Conservation (phyloP, 371 early-diverging fungal species). For the Polyrhizophydium stewartii region DNA sequence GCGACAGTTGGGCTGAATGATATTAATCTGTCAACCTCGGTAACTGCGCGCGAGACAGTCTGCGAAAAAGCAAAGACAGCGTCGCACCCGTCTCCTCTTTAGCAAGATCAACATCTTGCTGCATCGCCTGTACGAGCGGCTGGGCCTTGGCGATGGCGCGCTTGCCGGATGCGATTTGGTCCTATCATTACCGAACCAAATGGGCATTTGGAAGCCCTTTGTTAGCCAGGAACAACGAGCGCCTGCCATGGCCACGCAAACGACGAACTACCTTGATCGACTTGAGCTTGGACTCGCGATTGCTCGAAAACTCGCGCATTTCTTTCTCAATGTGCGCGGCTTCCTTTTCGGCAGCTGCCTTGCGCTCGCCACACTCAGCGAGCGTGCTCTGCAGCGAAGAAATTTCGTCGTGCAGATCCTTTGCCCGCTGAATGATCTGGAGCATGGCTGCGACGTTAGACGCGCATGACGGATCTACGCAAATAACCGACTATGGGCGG, state of each 20-base stretch:
- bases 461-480: not conserved
- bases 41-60: no score
- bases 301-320: constrained; percentile 76
- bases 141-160: constrained; percentile 47
- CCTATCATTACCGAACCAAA: constrained; percentile 23
- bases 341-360: constrained; percentile 18
- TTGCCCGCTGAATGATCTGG: constrained; percentile 22
- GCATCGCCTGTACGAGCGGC: constrained; percentile 54
- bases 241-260: not conserved
- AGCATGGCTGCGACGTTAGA: not conserved
- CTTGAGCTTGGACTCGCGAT: constrained; percentile 56
- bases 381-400: constrained; percentile 40
- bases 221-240: not conserved
- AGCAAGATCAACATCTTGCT: constrained; percentile 64
- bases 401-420: constrained; percentile 29
- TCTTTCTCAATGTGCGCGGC: constrained; percentile 63
- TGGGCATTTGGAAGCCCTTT: not conserved
- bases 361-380: constrained; percentile 40
- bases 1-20: not conserved
- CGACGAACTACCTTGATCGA: constrained; percentile 58
- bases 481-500: not conserved
- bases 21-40: no score
- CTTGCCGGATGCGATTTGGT: constrained; percentile 58
- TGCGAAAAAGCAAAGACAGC: no score
- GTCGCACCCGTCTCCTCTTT: constrained; percentile 61